Conservation (phyloP, 331 rosid species). For the Malus hybrid region DNA sequence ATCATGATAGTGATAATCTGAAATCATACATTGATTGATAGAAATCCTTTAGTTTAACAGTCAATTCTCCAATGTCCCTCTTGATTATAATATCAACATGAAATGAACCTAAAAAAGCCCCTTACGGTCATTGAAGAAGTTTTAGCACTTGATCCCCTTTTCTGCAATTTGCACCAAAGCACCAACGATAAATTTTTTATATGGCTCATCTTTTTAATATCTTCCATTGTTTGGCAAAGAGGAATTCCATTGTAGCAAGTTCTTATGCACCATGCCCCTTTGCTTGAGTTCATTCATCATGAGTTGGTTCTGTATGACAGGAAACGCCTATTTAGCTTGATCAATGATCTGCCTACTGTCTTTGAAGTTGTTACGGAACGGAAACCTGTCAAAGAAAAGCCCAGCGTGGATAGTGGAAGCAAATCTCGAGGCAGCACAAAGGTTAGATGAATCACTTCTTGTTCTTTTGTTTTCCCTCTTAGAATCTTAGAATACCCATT, state of each 20-base stretch:
- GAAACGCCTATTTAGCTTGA: constrained; percentile 86
- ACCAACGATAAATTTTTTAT: neutral
- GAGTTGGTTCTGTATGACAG: constrained; percentile 29
- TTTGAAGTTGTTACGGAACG: constrained; percentile 91
- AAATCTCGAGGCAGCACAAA: constrained; percentile 77
- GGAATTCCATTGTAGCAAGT: neutral
- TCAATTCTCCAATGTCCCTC: neutral
- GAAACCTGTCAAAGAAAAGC: constrained; percentile 78
- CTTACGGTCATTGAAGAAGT: neutral
- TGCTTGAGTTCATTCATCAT: constrained; percentile 1
- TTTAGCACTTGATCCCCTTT: neutral
- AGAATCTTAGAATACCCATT: neutral
- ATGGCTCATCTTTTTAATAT: neutral
- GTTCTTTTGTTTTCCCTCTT: neutral
- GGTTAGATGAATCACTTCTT: constrained; percentile 15
- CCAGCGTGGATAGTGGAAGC: constrained; percentile 80
- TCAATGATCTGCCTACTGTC: constrained; percentile 89
- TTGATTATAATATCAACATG: neutral
- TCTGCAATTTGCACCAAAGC: neutral
- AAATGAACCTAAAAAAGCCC: neutral
- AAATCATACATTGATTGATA: neutral
- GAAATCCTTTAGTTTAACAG: neutral
- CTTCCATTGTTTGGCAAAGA: neutral
- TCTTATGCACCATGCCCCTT: neutral
- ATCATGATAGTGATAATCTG: neutral